A percentile compares a stretch with the other conserved stretches of the same genome.
Conservation (phyloP, 164 flowering plant genomes). For the Vitis riparia region DNA sequence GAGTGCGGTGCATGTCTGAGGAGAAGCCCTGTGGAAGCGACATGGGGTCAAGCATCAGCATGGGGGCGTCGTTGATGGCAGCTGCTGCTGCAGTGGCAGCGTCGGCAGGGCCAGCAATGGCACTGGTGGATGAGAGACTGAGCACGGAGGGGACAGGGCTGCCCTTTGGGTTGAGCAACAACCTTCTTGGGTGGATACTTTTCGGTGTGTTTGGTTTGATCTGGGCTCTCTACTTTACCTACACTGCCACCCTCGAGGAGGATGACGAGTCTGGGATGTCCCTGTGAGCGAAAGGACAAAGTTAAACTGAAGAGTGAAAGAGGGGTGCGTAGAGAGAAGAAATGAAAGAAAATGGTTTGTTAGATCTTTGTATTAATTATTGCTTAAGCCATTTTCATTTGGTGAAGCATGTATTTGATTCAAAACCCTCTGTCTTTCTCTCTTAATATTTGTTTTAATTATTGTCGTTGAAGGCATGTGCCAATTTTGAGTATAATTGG, state of each 20-base stretch:
- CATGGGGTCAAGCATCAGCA: slow-evolving; percentile 18
- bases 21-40: slow-evolving; percentile 19
- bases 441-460: no score
- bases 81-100: slow-evolving; percentile 43
- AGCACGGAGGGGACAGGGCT: slow-evolving; percentile 80
- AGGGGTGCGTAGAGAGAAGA: no score
- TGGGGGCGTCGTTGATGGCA: slow-evolving; percentile 44
- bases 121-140: slow-evolving; percentile 76
- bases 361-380: no score
- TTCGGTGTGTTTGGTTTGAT: slow-evolving; percentile 65
- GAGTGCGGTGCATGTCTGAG: slow-evolving; percentile 48
- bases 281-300: slow-evolving; percentile 24
- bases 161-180: slow-evolving; percentile 71
- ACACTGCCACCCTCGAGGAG: slow-evolving; percentile 62
- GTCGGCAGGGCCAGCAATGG: slow-evolving; percentile 54
- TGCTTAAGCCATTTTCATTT: no score
- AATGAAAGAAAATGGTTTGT: no score
- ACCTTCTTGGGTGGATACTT: slow-evolving; percentile 68
- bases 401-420: no score
- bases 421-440: no score
- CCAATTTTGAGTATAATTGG: no score
- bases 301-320: no score
- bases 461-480: no score
- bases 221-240: slow-evolving; percentile 57
- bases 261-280: slow-evolving; percentile 79